A percentile compares a stretch with the other conserved stretches of the same genome.
phyloP scores from a whole-genome alignment of 164 flowering plant genomes.

The Magnolia officinalis region DNA sequence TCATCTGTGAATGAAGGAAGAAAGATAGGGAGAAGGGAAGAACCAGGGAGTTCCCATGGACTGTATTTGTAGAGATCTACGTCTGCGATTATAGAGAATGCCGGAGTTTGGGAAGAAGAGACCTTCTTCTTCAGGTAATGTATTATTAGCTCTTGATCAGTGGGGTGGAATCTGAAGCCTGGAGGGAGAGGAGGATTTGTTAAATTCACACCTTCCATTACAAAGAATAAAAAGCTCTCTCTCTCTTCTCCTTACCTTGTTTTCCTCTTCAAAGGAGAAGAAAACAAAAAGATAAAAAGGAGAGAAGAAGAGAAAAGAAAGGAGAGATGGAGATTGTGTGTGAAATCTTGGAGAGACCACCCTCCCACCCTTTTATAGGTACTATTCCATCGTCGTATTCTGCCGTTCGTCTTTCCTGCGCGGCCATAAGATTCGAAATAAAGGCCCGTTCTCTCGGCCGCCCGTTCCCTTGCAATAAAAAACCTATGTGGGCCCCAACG shows the following conservation, averaged over 20 bases:
- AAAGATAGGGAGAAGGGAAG: conserved; percentile 6
- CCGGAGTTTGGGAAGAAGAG: conserved; percentile 59
- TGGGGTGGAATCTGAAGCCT: conserved; percentile 88
- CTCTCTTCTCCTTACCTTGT: neutral
- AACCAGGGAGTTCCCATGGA: conserved; percentile 94
- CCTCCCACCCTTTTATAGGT: neutral
- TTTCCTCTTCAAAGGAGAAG: neutral
- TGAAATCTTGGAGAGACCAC: conserved; percentile 7
- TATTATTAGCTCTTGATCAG: conserved; percentile 73
- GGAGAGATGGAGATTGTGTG: neutral
- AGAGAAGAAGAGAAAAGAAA: neutral
- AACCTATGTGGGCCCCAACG: neutral
- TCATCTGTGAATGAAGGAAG: neutral
- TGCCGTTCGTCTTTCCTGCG: neutral
- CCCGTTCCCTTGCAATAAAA: neutral
- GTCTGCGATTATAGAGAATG: conserved; percentile 65
- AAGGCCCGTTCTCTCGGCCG: neutral
- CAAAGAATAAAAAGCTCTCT: neutral
- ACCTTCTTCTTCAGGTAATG: conserved; percentile 66
- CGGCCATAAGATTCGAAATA: neutral
- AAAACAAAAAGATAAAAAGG: neutral
- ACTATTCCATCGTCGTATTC: conserved; percentile 2
- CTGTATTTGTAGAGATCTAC: conserved; percentile 33
- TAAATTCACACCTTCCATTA: conserved; percentile 5
- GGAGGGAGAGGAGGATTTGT: conserved; percentile 58